phyloP scores from a whole-genome alignment of 2,329 filamentous ascomycete genomes.

The Fusarium sp. region DNA sequence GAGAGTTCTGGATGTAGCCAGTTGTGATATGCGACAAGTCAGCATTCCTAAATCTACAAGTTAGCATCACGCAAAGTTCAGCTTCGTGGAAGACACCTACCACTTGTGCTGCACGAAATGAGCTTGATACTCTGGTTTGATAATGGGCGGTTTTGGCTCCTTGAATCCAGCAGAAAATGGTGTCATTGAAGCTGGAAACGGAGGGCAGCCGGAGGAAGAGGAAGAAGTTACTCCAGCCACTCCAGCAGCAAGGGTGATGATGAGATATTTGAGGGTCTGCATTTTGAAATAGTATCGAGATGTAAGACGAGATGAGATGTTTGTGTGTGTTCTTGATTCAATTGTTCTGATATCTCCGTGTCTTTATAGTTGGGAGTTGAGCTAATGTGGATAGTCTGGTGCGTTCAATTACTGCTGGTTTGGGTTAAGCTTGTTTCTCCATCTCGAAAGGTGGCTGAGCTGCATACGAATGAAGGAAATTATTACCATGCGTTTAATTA shows the following conservation, averaged over 20 bases:
- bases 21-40: constrained; percentile 56
- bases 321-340: rapidly evolving
- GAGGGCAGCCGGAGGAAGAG: constrained; percentile 21
- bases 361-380: background rate
- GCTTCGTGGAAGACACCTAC: constrained; percentile 15
- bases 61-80: background rate
- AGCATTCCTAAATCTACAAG: constrained; percentile 47
- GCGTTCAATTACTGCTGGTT: constrained; percentile 15
- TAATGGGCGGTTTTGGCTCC: constrained; percentile 51
- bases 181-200: constrained; percentile 47
- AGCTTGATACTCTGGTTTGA: constrained; percentile 51
- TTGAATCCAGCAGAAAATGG: constrained; percentile 52
- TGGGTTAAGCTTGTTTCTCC: background rate
- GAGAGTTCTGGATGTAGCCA: constrained; percentile 55
- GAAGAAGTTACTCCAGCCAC: background rate
- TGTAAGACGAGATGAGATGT: too few species aligned
- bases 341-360: too few species aligned
- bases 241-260: background rate
- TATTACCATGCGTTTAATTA: background rate
- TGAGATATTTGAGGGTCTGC: background rate
- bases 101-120: constrained; percentile 58
- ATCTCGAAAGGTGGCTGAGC: background rate
- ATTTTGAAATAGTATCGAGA: background rate
- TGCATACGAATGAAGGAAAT: background rate
- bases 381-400: background rate